phyloP scores from a whole-genome alignment of 805 yeast genomes.

The Metschnikowia similis region DNA sequence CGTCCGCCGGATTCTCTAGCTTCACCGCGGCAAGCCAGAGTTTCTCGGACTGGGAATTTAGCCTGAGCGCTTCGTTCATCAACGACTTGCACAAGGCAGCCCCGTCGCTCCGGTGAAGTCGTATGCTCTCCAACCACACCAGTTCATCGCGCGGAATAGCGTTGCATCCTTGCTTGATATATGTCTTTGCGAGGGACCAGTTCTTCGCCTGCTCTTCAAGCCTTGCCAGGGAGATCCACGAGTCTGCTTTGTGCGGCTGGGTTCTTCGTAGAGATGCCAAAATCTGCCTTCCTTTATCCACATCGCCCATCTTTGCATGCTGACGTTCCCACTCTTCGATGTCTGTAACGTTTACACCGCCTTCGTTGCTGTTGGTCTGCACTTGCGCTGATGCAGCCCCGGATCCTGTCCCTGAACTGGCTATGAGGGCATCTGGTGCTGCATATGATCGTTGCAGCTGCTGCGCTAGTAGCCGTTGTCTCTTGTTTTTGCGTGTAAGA shows the following conservation, averaged over 20 bases:
- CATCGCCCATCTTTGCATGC: constrained; percentile 6
- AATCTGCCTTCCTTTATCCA: constrained; percentile 50
- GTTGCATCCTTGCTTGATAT: constrained; percentile 73
- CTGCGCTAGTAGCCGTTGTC: constrained; percentile 60
- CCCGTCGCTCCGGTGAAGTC: constrained; percentile 49
- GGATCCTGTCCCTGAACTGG: constrained; percentile 19
- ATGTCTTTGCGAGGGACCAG: constrained; percentile 48
- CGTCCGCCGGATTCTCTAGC: constrained; percentile 52
- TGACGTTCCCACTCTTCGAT: constrained; percentile 13
- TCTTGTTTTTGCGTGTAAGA: constrained; percentile 71
- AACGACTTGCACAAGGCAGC: constrained; percentile 49
- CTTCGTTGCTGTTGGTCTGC: background rate
- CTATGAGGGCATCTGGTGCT: constrained; percentile 68
- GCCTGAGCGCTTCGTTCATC: constrained; percentile 61
- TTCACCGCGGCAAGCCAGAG: constrained; percentile 74
- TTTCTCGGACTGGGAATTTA: constrained; percentile 50
- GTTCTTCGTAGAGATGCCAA: constrained; percentile 65
- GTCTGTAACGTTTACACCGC: constrained; percentile 7
- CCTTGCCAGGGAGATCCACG: constrained; percentile 85
- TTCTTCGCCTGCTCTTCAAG: constrained; percentile 66
- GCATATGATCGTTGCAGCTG: constrained; percentile 70
- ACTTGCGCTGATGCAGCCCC: constrained; percentile 11
- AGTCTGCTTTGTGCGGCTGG: constrained; percentile 68
- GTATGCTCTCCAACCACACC: constrained; percentile 78
- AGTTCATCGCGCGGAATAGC: constrained; percentile 63